Base-by-base conservation (phyloP, 768 basidiomycete genomes). In the Tephrocybe rancida region DNA sequence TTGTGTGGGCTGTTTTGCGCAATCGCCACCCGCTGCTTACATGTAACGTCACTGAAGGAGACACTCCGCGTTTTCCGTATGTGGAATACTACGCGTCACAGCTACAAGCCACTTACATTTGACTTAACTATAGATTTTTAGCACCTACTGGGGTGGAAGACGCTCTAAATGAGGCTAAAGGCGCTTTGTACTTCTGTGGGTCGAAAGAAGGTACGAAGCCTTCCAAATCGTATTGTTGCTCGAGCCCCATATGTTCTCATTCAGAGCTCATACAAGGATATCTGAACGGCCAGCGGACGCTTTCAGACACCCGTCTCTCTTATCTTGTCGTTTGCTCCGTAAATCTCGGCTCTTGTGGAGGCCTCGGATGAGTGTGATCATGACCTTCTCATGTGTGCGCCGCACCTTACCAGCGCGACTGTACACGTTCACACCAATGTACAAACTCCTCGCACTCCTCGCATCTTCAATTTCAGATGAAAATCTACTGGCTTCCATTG, bases 371-470 rank as follows among this genome's bases (percentile, higher is more conserved):
- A 54, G 13, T 38, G 32, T 2, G 58, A 56, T 13, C 67, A 59
- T 48, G 58, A 87, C 57, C 62, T 87, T 42, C 71, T 85, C 60
- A 78, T 88, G 60, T 80, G 80, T 54, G 80, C 83, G 1, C 78
- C 83, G 32, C 87, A 88, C 62, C 87, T 83, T 63, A 71, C 86
- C 32, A 86, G 86, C 21, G 87, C 21, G 87, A 88, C 56, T 86
- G 86, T 24, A 85, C 85, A 71, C 81, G 84, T 0, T 68, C 87
- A 8, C 86, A 87, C 61, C 73, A 79, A 51, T 82, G 82, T 30
- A 83, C 83, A 37, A 84, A 86, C 76, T 89, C 44, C 77, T 88
- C 54, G 66, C 68, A 16, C 64, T 52, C 60, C 80, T 59, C 71
- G 72, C 34, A 5, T 69, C 64, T 16, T 35, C 58, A 5, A 53